Percentiles rank a stretch among this genome's conserved stretches.
These are phyloP conservation scores for Neurospora sp. DNA, from an alignment of 495 filamentous ascomycete genomes.

Conservation along the genomic window DNA sequence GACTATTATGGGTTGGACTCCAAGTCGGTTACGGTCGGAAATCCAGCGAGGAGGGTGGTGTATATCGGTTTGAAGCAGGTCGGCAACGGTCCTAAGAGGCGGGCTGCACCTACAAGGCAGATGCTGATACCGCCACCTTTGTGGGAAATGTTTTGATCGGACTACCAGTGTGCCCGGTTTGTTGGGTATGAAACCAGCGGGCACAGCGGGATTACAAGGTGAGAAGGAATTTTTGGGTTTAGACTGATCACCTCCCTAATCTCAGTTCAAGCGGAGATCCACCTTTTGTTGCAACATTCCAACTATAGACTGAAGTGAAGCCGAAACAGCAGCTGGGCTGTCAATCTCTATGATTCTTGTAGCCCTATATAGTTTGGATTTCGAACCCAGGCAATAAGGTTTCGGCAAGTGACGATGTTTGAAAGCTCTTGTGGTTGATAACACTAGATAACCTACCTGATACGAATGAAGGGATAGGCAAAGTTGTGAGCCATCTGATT, in stretches of 20 bases:
- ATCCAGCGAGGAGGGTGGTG: conserved; percentile 69
- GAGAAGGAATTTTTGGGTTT: not conserved
- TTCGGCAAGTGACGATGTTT: not conserved
- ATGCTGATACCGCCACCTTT: conserved; percentile 17
- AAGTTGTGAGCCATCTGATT: not conserved
- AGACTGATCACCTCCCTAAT: not conserved
- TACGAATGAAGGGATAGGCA: not conserved
- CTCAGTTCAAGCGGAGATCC: not conserved
- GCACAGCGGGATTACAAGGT: not conserved
- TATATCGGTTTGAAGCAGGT: conserved; percentile 68
- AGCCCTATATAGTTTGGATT: not conserved
- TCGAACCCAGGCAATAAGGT: not conserved
- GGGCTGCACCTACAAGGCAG: not conserved
- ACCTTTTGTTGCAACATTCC: not conserved
- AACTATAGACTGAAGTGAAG: not conserved
- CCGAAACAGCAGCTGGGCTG: not conserved
- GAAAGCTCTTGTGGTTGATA: not conserved
- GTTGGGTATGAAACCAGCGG: not conserved
- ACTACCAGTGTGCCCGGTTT: not conserved
- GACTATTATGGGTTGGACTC: conserved; percentile 85
- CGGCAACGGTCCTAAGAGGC: conserved; percentile 12
- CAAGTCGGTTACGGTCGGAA: conserved; percentile 67
- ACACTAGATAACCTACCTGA: not conserved
- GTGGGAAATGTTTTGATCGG: conserved; percentile 23
- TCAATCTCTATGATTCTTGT: not conserved